Conservation (phyloP, 2,329 filamentous ascomycete genomes). For the Pyrenochaeta sp. region DNA sequence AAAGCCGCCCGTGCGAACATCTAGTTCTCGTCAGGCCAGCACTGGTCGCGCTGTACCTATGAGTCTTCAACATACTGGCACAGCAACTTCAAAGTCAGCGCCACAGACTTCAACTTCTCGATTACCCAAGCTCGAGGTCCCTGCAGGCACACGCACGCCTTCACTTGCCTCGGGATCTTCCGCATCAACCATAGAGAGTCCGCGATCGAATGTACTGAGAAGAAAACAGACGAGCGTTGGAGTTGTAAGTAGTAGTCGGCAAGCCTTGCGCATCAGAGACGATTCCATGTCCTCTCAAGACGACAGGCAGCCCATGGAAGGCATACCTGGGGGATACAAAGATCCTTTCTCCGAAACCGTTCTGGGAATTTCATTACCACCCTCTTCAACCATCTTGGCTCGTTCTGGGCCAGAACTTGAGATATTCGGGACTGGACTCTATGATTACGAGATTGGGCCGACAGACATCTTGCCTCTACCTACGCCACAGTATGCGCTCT, state of each 20-base stretch:
- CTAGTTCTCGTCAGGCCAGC: slow-evolving; percentile 32
- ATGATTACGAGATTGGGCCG: slow-evolving; percentile 60
- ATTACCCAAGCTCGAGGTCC: slow-evolving; percentile 47
- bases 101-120: slow-evolving; percentile 40
- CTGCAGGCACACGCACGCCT: slow-evolving; percentile 51
- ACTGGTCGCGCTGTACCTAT: slow-evolving; percentile 31
- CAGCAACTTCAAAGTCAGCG: slow-evolving; percentile 29
- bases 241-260: slow-evolving; percentile 29
- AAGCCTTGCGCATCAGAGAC: slow-evolving; percentile 41
- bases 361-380: slow-evolving; percentile 53
- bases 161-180: slow-evolving; percentile 60
- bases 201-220: slow-evolving; percentile 53
- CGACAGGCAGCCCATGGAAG: slow-evolving; percentile 32
- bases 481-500: slow-evolving; percentile 71
- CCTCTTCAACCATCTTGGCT: slow-evolving; percentile 42
- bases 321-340: slow-evolving; percentile 44
- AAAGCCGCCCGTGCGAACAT: slow-evolving; percentile 25
- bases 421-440: slow-evolving; percentile 27
- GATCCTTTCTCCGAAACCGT: slow-evolving; percentile 55
- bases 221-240: slow-evolving; percentile 57
- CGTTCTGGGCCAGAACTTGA: slow-evolving; percentile 39
- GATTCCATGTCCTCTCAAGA: slow-evolving; percentile 47
- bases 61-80: slow-evolving; percentile 24
- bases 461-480: slow-evolving; percentile 73
- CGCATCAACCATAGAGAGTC: slow-evolving; percentile 56